Conservation (phyloP, 1,284 basidiomycete species). For the Microstroma glucosiphilum region DNA sequence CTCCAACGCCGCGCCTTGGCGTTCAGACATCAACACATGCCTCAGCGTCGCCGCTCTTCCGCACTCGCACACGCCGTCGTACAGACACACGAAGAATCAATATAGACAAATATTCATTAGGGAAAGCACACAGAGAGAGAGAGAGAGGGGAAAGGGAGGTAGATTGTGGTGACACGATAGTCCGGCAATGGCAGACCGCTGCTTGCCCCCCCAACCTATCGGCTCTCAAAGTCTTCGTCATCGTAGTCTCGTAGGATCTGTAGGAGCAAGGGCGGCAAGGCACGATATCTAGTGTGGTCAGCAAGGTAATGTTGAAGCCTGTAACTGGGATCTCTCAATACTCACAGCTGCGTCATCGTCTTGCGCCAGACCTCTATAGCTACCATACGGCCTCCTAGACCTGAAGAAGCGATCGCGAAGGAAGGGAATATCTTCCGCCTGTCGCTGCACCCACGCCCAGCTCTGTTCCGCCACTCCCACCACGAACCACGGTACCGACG, state of each 20-base stretch:
- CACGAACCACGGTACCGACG: constrained; percentile 24
- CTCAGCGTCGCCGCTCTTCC: too few relatives aligned
- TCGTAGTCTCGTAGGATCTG: constrained; percentile 43
- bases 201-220: neutral
- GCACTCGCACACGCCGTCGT: too few relatives aligned
- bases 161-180: too few relatives aligned
- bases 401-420: constrained; percentile 17
- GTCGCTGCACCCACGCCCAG: constrained; percentile 22
- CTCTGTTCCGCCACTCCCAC: constrained; percentile 22
- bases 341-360: constrained; percentile 43
- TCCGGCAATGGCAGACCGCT: too few relatives aligned
- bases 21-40: too few relatives aligned
- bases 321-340: neutral
- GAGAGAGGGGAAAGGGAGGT: too few relatives aligned
- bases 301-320: neutral
- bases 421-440: constrained; percentile 29
- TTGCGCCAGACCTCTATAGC: constrained; percentile 40
- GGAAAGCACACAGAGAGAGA: too few relatives aligned
- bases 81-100: too few relatives aligned
- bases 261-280: neutral
- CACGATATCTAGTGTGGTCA: neutral
- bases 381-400: constrained; percentile 28
- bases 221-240: constrained; percentile 32
- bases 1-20: too few relatives aligned
- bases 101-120: too few relatives aligned